Percentiles rank a stretch among this genome's conserved stretches.
These are phyloP conservation scores for Podaxis sp. DNA, from an alignment of 768 basidiomycete species.

Conservation along the genomic window DNA sequence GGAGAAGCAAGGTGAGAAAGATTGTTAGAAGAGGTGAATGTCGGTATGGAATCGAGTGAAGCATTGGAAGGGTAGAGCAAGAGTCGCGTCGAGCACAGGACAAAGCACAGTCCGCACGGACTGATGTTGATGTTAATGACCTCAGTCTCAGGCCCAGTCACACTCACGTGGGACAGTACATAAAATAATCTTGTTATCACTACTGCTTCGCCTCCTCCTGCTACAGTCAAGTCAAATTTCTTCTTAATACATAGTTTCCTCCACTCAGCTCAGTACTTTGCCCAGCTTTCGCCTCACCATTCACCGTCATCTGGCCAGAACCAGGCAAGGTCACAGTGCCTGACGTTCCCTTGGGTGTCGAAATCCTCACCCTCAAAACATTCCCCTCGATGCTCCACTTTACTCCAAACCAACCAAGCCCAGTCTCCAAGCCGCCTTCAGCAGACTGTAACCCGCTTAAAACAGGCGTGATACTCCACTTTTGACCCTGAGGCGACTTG, in stretches of 20 bases:
- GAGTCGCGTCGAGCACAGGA: not conserved
- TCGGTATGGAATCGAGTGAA: conserved; percentile 3
- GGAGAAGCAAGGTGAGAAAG: conserved; percentile 13
- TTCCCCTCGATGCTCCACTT: conserved; percentile 29
- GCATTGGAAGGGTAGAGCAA: not conserved
- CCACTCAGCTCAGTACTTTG: not conserved
- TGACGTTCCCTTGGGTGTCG: conserved; percentile 5
- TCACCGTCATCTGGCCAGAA: not conserved
- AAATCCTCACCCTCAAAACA: not conserved
- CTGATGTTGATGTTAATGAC: not conserved
- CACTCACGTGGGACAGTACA: conserved; percentile 1
- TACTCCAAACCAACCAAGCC: conserved; percentile 47
- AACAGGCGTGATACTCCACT: conserved; percentile 43
- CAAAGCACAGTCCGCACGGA: not conserved
- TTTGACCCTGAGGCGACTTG: conserved; percentile 38
- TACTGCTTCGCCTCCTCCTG: not conserved
- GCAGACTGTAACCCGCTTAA: conserved; percentile 33
- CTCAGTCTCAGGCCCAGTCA: not conserved
- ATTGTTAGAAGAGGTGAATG: conserved; percentile 12
- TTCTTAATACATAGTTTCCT: conserved; percentile 4
- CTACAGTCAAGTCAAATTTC: not conserved
- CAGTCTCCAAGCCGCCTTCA: conserved; percentile 50
- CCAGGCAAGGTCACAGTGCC: conserved; percentile 7
- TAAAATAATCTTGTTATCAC: not conserved
- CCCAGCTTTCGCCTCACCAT: not conserved